These are phyloP conservation scores for Diaporthe aspalathi DNA, from an alignment of 2,329 filamentous ascomycete species.

Conservation along the genomic window DNA sequence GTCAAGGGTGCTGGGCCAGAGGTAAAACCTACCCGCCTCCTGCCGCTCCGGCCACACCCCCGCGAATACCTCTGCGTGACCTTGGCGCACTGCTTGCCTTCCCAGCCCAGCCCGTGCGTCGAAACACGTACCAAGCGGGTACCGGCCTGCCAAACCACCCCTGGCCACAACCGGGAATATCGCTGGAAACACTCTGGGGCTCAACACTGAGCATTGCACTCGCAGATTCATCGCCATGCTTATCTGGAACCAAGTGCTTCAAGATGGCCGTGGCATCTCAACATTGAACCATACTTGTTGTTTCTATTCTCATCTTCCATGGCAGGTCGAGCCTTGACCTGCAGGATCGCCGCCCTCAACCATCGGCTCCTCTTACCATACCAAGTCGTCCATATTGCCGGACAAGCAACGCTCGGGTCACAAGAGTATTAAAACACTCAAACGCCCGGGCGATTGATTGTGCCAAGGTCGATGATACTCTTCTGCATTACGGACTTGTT, in stretches of 20 bases:
- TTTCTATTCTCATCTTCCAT: slow-evolving; percentile 31
- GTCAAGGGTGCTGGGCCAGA: slow-evolving; percentile 22
- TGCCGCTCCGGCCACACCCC: slow-evolving; percentile 11
- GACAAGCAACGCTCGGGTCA: background rate
- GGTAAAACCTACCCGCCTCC: slow-evolving; percentile 29
- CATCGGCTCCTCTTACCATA: slow-evolving; percentile 35
- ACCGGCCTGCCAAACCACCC: slow-evolving; percentile 12
- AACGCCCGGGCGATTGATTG: slow-evolving; percentile 22
- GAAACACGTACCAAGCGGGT: slow-evolving; percentile 7
- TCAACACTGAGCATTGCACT: slow-evolving; percentile 26
- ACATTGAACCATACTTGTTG: slow-evolving; percentile 27
- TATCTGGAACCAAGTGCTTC: slow-evolving; percentile 32
- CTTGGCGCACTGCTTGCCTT: background rate
- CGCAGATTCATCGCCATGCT: slow-evolving; percentile 33
- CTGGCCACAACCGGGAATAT: slow-evolving; percentile 23
- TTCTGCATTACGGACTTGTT: slow-evolving; percentile 11
- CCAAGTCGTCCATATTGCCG: slow-evolving; percentile 14
- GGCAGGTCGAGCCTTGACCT: slow-evolving; percentile 34
- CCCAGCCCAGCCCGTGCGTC: slow-evolving; percentile 23
- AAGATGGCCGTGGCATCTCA: slow-evolving; percentile 35
- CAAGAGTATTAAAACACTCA: slow-evolving; percentile 33
- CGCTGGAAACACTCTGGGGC: slow-evolving; percentile 24
- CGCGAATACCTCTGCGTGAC: slow-evolving; percentile 22
- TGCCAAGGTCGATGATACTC: slow-evolving; percentile 25
- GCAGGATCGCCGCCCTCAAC: slow-evolving; percentile 31